Base-by-base conservation (phyloP, 2,329 filamentous ascomycete genomes). In the Tolypocladium cylindrosporum region DNA sequence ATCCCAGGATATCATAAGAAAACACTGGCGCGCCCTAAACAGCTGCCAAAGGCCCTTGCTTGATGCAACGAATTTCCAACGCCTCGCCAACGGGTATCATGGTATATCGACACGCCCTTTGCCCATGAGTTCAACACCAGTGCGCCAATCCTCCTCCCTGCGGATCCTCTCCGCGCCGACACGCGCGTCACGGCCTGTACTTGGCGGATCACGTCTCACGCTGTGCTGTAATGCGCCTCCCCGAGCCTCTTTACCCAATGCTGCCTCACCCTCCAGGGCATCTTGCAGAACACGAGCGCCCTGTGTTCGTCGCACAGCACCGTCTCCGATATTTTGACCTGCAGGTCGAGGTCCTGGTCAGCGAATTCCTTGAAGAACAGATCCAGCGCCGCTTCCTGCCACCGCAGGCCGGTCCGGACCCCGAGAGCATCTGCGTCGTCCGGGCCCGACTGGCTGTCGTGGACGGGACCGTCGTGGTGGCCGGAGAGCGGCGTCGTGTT, bases 231-330 rank as follows among this genome's bases (percentile, higher is more conserved):
- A 11, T 48, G 31, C 14, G 43, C 43, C n/a, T 83, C 80, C 34
- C 79, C 69, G 57, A 83, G 69, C 57, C 78, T 70, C 64, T 75
- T 77, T 2, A 85, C 77, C 82, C 82, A 85, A 63, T 84, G 81
- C 60, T 76, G 74, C 54, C 81, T 73, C 60, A 85, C 68, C 13
- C 68, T 66, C 2, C 74, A 69, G 0, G 81, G 78, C 80, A 84
- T 84, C 71, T 84, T 84, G 72, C 81, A 83, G 62, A 84, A 85
- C 48, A 84, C 76, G 75, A 84, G 79, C 37, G 82, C 82, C 66
- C 82, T 84, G 65, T 79, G 80, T 61, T 83, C 79, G 62, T 84
- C 79, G n/a, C 79, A 77, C 34, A 85, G 72, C 1, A 81, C 77
- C 61, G 80, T 80, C 67, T 85, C 81, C 0, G 81, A 80, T 40